Base-by-base conservation (phyloP, 192 early-diverging fungal genomes). In the Umbelopsis sp. region DNA sequence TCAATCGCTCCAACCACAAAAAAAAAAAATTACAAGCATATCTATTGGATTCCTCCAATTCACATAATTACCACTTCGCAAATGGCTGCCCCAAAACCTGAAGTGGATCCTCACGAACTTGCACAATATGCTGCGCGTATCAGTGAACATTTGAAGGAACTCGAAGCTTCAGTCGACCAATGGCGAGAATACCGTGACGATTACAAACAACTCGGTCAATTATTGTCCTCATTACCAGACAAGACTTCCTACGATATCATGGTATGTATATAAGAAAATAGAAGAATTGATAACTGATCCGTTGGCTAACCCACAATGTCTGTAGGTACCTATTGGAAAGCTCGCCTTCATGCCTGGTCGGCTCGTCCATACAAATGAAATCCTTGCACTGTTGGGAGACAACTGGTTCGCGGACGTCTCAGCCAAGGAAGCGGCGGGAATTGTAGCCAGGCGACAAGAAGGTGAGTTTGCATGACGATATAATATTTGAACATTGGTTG, bases 311-410 rank as follows among this genome's bases (percentile, higher is more conserved):
- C 43, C 14, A n/a, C n/a, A n/a, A 3, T 53, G 59, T 38, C 24
- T 22, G 38, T 77, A 89, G 89, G 85, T 98, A 1, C 96, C 94
- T 0, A 76, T 96, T 20, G 94, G 95, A 0, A 90, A 88, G n/a
- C 51, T 94, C 29, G 96, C 96, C 0, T 98, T 96, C 77, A 91
- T 94, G 83, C 90, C 91, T 1, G 96, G 95, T 29, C 84, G 91
- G 44, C 51, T 98, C 3, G 81, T 96, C 29, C 92, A 97, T 74
- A 98, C 96, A n/a, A 98, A 98, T 72, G 94, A 96, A 74, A 86
- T 98, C 14, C 74, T 91, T 26, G 93, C 94, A 0, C 77, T 92
- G 41, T 78, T 98, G 41, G 96, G 96, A n/a, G 95, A 95, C 56
- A 95, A 96, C 82, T 97, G 91, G 89, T 98, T 97, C 74, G 91